Base-by-base conservation (phyloP, 306 rosid genomes). In the Citrullus mucosospermus region DNA sequence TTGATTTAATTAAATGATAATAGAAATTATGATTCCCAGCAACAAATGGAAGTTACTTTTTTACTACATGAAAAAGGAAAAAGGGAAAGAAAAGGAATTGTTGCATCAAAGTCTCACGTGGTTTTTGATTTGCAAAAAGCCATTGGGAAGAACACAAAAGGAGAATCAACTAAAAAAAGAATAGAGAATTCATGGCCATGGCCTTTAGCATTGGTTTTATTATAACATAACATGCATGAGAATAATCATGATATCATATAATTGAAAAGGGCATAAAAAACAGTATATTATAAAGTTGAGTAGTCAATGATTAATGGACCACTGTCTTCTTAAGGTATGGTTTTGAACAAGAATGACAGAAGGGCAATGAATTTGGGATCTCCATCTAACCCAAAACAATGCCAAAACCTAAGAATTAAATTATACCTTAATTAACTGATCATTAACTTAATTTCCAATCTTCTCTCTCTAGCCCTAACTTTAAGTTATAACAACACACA, bases 321-420 rank as follows among this genome's bases (percentile, higher is more conserved):
- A 46, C 57, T 46, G 76, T 46, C 20, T 70, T 69, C n/a, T 69
- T 69, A 69, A 20, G 75, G 75, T 43, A 69, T 43, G 75, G 75
- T 69, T 69, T 43, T 44, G 75, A 69, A 43, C 56, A 44, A 69
- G 56, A 69, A 69, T 69, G 75, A 43, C 75, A 69, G 55, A 69
- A 1, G 56, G 12, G 75, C 56, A 69, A 41, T 20, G 9, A 34
- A 43, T 69, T 66, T 66, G 18, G 69, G 30, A 16, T 66, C 73
- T 38, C 14, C 71, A 65, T 32, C 25, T 65, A 15, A 32, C 38
- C 20, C n/a, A 34, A 28, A 30, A 62, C 38, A 28, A 62, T 32
- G 70, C 44, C 71, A 65, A 67, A 67, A 18, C 55, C 55, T 41
- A 43, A 43, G 34, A 41, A 68, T 66, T 38, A 66, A 66, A 36